phyloP scores from a whole-genome alignment of 345 rosid genomes.

The Lepidium aucheri region DNA sequence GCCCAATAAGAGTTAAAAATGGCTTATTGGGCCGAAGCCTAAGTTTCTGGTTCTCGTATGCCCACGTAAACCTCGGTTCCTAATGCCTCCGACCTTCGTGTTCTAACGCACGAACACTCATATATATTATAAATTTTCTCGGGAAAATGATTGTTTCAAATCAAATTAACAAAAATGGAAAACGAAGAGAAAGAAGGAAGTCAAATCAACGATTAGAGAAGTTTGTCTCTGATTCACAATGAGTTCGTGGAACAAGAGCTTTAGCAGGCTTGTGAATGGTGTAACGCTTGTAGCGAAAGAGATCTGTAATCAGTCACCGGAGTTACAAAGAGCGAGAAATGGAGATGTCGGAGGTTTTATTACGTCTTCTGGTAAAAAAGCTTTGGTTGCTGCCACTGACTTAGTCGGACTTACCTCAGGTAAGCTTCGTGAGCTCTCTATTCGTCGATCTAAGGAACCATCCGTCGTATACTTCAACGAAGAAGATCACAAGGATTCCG shows the following conservation, averaged over 20 bases:
- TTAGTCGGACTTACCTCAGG: slow-evolving; percentile 76
- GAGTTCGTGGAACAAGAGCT: slow-evolving; percentile 44
- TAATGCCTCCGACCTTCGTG: slow-evolving; percentile 23
- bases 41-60: slow-evolving; percentile 12
- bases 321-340: slow-evolving; percentile 30
- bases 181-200: background rate
- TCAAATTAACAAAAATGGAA: background rate
- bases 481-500: background rate
- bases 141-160: background rate
- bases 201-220: background rate
- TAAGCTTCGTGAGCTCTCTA: slow-evolving; percentile 43
- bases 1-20: too few relatives aligned
- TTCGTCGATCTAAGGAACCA: slow-evolving; percentile 45
- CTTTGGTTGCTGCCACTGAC: slow-evolving; percentile 67
- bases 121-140: slow-evolving; percentile 2
- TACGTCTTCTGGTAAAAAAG: slow-evolving; percentile 50
- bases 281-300: slow-evolving; percentile 68
- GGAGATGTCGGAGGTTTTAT: slow-evolving; percentile 58
- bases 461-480: slow-evolving; percentile 51
- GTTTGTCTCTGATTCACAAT: background rate
- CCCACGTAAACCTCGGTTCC: slow-evolving; percentile 31
- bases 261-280: slow-evolving; percentile 60
- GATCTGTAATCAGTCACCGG: slow-evolving; percentile 48
- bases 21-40: too few relatives aligned
- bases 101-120: slow-evolving; percentile 17